phyloP scores from a whole-genome alignment of 2,329 filamentous ascomycete genomes.

The Colletotrichum sp. region DNA sequence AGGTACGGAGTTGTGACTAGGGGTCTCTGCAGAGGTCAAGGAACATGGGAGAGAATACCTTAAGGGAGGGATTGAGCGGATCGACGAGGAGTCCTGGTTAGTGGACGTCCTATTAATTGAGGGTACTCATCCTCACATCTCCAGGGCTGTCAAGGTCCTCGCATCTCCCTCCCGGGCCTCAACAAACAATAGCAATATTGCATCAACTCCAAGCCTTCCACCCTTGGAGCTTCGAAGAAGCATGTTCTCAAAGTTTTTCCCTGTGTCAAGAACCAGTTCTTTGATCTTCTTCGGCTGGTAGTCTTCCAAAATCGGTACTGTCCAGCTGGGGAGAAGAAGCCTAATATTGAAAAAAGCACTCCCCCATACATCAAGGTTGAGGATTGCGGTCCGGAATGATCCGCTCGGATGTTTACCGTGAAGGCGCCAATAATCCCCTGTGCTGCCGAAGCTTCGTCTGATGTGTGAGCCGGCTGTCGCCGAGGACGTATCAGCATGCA shows the following conservation, averaged over 20 bases:
- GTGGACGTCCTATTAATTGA: not conserved
- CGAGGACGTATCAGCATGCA: constrained; percentile 1
- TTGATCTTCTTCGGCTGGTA: not conserved
- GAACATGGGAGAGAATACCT: not conserved
- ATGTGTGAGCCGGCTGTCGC: not conserved
- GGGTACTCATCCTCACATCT: not conserved
- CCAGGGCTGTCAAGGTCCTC: not conserved
- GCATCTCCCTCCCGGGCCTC: not conserved
- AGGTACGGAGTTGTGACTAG: not conserved
- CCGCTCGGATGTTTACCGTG: not conserved
- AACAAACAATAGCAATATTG: not conserved
- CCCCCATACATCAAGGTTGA: not conserved
- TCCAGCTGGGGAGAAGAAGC: not conserved
- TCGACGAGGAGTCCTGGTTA: not conserved
- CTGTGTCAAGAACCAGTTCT: not conserved
- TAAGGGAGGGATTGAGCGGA: not conserved
- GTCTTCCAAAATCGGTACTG: not conserved
- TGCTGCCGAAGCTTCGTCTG: constrained; percentile 7
- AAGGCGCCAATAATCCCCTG: not conserved
- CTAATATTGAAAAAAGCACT: not conserved
- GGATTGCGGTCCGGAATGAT: not conserved
- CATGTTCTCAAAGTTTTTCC: not conserved
- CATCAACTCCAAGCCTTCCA: not conserved
- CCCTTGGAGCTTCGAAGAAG: not conserved
- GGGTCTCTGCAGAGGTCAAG: not conserved